These are phyloP conservation scores for Colletotrichum kahawae DNA, from an alignment of 2,329 filamentous ascomycete species.

Conservation along the genomic window DNA sequence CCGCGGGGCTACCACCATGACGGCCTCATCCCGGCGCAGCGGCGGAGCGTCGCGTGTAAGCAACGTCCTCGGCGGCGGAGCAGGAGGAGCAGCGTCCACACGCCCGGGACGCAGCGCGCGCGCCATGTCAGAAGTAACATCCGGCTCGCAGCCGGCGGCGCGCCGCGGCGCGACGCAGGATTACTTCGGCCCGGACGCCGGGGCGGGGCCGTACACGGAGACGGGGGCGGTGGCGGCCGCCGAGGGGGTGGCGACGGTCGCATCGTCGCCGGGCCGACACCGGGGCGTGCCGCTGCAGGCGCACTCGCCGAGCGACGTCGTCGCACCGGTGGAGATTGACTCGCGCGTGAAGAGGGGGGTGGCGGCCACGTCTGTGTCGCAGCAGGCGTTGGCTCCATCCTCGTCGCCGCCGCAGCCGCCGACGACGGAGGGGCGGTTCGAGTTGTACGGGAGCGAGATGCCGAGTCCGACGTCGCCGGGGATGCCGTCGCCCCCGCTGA, in stretches of 20 bases:
- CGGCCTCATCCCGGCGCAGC: background rate
- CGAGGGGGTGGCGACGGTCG: background rate
- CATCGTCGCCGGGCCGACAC: constrained; percentile 31
- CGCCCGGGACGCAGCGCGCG: constrained; percentile 7
- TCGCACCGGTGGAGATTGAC: constrained; percentile 60
- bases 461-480: constrained; percentile 13
- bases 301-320: constrained; percentile 53
- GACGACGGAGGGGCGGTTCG: constrained; percentile 40
- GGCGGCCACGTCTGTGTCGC: constrained; percentile 5
- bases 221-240: constrained; percentile 18
- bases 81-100: constrained; percentile 1
- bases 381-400: constrained; percentile 31
- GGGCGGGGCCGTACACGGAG: constrained; percentile 52
- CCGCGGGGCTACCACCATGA: constrained; percentile 19
- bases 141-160: constrained; percentile 28
- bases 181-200: constrained; percentile 50
- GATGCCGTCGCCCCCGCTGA: background rate
- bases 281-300: constrained; percentile 49
- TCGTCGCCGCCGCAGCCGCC: too few relatives aligned
- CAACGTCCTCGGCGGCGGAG: constrained; percentile 5
- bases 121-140: constrained; percentile 38
- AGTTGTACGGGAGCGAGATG: constrained; percentile 48
- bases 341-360: constrained; percentile 27
- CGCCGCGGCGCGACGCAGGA: constrained; percentile 38
- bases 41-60: background rate